Base-by-base conservation (phyloP, 2,329 filamentous ascomycete genomes). In the Hysterium pulicare region DNA sequence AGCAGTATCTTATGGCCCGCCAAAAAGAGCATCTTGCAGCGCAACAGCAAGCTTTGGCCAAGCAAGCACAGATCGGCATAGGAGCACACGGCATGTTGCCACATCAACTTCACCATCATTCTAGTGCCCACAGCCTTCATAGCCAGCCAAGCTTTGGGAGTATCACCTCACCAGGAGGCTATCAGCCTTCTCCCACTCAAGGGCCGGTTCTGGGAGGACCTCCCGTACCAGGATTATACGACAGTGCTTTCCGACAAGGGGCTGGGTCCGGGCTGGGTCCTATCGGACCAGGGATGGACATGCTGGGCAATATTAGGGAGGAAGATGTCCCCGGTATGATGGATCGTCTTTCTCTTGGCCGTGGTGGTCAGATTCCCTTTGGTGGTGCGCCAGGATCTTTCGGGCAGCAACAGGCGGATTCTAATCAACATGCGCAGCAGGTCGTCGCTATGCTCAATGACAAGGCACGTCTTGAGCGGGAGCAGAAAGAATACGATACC, bases 121-220 rank as follows among this genome's bases (percentile, higher is more conserved):
- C 89, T 1, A 97, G 91, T 61, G 88, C 89, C 7, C 91, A 97
- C 55, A 97, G 91, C 61, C 77, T 98, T 45, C 93, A 98, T 61
- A 96, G 90, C 62, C 93, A 98, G 68, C 91, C 91, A 17, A 97
- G 91, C 69, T 96, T 93, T 62, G 89, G 91, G 15, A 96, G 87
- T 68, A 94, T 98, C 52, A 83, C 88, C 2, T 94, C 90, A n/a
- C 90, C 90, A 2, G 81, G 85, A 44, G 82, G 81, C 9, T 84
- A 82, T 58, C 80, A 83, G 54, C 75, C 78, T 40, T 75, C 81
- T 48, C 75, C 74, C 44, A 82, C 73, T 59, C 77, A 78, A 51
- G 68, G 58, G 20, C 64, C 69, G n/a, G 70, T 77, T 13, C 70
- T 77, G 13, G 76, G 76, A 23, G 62, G 57, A 35, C 57, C 58